These are phyloP conservation scores for Leccinum glutinopallens DNA, from an alignment of 1,284 basidiomycete genomes.

Conservation along the genomic window DNA sequence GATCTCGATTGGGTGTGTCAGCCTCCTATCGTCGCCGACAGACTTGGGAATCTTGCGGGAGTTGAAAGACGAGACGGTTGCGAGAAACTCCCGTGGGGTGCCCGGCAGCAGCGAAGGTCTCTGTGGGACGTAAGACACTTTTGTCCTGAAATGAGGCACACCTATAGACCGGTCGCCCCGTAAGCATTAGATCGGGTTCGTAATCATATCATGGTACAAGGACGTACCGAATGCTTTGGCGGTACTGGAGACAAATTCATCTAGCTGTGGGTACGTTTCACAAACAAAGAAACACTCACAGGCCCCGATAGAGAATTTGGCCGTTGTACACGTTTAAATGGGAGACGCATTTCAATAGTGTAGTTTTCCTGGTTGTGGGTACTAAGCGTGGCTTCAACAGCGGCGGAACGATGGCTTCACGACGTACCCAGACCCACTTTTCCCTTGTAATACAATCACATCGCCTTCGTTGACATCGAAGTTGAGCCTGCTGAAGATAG, in stretches of 20 bases:
- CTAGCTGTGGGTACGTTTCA: slow-evolving; percentile 6
- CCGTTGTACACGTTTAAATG: slow-evolving; percentile 77
- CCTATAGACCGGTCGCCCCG: slow-evolving; percentile 43
- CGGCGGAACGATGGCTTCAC: not conserved
- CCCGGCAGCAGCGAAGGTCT: slow-evolving; percentile 81
- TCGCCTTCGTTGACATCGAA: slow-evolving; percentile 71
- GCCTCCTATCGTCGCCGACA: slow-evolving; percentile 21
- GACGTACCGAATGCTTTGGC: slow-evolving; percentile 56
- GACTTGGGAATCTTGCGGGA: slow-evolving; percentile 46
- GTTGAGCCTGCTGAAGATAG: slow-evolving; percentile 57
- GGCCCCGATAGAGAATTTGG: slow-evolving; percentile 63
- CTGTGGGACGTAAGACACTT: slow-evolving; percentile 84
- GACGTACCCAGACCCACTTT: slow-evolving; percentile 67
- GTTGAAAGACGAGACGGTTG: slow-evolving; percentile 55
- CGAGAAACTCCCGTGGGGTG: slow-evolving; percentile 74
- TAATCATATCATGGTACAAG: not conserved
- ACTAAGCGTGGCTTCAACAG: slow-evolving; percentile 2
- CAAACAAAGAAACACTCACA: slow-evolving; percentile 41
- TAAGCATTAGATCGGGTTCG: slow-evolving; percentile 9
- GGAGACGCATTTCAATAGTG: slow-evolving; percentile 79
- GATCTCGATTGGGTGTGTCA: slow-evolving; percentile 55
- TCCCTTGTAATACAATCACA: slow-evolving; percentile 71
- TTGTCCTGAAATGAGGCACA: slow-evolving; percentile 74
- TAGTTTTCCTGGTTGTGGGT: slow-evolving; percentile 61
- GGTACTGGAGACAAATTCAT: slow-evolving; percentile 39